phyloP scores from a whole-genome alignment of 306 rosid genomes.

The Vigna nakashimae region DNA sequence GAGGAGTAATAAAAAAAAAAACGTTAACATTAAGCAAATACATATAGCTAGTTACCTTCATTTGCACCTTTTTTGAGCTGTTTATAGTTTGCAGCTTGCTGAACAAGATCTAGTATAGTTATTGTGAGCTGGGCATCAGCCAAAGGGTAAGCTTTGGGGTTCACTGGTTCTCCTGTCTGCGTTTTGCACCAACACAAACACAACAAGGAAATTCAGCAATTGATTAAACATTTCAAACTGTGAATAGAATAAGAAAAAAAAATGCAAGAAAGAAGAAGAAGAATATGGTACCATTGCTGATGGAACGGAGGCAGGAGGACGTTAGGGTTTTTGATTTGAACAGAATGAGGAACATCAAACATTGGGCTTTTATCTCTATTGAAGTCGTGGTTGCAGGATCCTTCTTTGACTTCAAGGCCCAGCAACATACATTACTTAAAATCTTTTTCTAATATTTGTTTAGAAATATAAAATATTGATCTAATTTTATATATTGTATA shows the following conservation, averaged over 20 bases:
- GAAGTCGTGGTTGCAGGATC: not conserved
- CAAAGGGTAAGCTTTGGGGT: slow-evolving; percentile 90
- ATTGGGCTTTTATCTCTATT: not conserved
- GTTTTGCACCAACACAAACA: not conserved
- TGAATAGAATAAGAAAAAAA: not conserved
- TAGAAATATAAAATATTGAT: no score
- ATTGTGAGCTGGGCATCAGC: slow-evolving; percentile 81
- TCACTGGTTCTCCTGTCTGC: slow-evolving; percentile 85
- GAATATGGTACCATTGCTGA: not conserved
- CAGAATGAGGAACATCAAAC: not conserved
- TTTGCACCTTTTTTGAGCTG: slow-evolving; percentile 97
- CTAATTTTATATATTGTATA: no score
- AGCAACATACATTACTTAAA: no score
- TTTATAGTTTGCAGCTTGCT: slow-evolving; percentile 89
- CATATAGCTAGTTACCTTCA: slow-evolving; percentile 59
- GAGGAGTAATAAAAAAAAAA: not conserved
- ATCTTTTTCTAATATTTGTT: not conserved
- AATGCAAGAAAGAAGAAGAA: slow-evolving; percentile 2
- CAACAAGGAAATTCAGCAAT: not conserved
- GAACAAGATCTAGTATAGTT: slow-evolving; percentile 85
- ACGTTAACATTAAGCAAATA: not conserved
- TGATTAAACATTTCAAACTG: not conserved
- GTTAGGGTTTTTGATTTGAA: slow-evolving; percentile 36
- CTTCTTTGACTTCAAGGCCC: not conserved
- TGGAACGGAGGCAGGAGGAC: not conserved